Conservation (phyloP, 352 stramenopile genomes). For the Phytophthora pluvialis region DNA sequence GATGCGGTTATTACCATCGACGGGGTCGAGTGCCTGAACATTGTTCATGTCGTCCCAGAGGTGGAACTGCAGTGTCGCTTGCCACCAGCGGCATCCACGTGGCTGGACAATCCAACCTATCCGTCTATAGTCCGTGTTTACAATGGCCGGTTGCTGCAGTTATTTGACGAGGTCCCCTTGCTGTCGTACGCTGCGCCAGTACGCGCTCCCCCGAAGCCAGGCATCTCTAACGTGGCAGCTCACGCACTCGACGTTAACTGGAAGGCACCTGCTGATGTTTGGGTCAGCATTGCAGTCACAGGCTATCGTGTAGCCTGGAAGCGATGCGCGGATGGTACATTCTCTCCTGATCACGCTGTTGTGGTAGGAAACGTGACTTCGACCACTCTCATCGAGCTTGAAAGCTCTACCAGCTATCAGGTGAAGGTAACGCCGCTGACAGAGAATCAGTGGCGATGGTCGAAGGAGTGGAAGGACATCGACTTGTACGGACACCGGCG, state of each 20-base stretch:
- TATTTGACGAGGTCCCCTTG: slow-evolving; percentile 63
- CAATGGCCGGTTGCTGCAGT: slow-evolving; percentile 62
- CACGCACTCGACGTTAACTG: slow-evolving; percentile 86
- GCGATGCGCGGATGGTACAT: slow-evolving; percentile 36
- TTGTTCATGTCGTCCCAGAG: slow-evolving; percentile 61
- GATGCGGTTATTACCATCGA: slow-evolving; percentile 79
- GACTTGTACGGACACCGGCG: slow-evolving; percentile 88
- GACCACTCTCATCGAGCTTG: slow-evolving; percentile 84
- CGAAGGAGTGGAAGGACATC: slow-evolving; percentile 58
- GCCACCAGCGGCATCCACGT: slow-evolving; percentile 46
- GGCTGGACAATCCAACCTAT: slow-evolving; percentile 40
- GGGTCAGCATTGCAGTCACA: slow-evolving; percentile 82
- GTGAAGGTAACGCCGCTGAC: slow-evolving; percentile 81
- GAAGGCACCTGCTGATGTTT: slow-evolving; percentile 62
- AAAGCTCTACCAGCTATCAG: slow-evolving; percentile 65
- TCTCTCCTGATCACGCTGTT: slow-evolving; percentile 35
- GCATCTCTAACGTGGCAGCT: slow-evolving; percentile 80
- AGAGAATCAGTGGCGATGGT: slow-evolving; percentile 59
- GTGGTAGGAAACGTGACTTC: slow-evolving; percentile 92
- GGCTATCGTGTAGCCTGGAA: slow-evolving; percentile 83
- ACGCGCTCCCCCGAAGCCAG: slow-evolving; percentile 35
- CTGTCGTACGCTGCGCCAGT: slow-evolving; percentile 74
- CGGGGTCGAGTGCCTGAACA: slow-evolving; percentile 68
- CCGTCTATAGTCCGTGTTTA: slow-evolving; percentile 67
- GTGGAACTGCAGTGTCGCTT: slow-evolving; percentile 80